These are phyloP conservation scores for Gossypium davidsonii DNA, from an alignment of 441 rosid species.

Conservation along the genomic window DNA sequence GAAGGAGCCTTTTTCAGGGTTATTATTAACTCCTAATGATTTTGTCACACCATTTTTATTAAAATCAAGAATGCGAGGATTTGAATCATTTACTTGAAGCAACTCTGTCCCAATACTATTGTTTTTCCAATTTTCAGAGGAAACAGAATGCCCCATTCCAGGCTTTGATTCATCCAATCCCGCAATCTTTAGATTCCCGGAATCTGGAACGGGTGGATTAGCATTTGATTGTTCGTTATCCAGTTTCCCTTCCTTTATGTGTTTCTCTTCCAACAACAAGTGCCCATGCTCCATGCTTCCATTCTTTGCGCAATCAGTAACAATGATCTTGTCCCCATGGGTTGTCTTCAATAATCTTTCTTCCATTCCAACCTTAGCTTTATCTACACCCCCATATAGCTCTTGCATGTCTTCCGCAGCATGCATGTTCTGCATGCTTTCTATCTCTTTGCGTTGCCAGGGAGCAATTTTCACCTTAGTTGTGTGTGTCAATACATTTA, in stretches of 20 bases:
- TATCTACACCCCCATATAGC: slow-evolving; percentile 8
- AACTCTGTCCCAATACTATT: neutral
- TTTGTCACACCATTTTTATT: neutral
- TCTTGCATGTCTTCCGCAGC: slow-evolving; percentile 20
- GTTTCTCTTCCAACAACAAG: slow-evolving; percentile 4
- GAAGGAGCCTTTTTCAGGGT: neutral
- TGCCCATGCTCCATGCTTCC: neutral
- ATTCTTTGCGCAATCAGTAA: slow-evolving; percentile 3
- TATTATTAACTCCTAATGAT: neutral
- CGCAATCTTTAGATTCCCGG: neutral
- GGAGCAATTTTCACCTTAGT: slow-evolving; percentile 27
- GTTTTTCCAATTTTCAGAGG: neutral
- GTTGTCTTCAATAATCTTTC: neutral
- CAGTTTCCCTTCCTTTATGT: slow-evolving; percentile 9
- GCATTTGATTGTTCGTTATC: slow-evolving; percentile 7
- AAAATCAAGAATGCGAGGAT: neutral
- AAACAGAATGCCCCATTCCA: neutral
- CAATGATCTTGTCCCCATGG: neutral
- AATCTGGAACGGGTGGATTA: neutral
- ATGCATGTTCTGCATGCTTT: slow-evolving; percentile 17
- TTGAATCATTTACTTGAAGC: neutral
- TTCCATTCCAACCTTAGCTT: neutral
- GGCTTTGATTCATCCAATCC: slow-evolving; percentile 4
- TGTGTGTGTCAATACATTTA: slow-evolving; percentile 38
- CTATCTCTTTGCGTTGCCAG: slow-evolving; percentile 22